A percentile compares a stretch with the other conserved stretches of the same genome.
Conservation (phyloP, 1,139 yeast species). For the Sugiyamaella neomexicana region DNA sequence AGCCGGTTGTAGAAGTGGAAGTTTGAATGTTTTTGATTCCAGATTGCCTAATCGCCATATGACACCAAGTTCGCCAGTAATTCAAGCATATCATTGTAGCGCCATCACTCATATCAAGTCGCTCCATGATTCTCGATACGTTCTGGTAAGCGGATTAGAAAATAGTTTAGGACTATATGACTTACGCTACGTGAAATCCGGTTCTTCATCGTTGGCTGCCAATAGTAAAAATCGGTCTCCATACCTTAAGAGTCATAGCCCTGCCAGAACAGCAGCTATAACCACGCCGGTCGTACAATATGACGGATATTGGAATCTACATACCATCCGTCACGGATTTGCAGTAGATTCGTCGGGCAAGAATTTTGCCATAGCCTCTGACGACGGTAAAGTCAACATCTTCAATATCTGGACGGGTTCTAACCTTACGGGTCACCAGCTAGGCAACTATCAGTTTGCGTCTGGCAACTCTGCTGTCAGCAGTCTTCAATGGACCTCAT, state of each 20-base stretch:
- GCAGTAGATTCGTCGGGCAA: slow-evolving; percentile 12
- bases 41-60: slow-evolving; percentile 16
- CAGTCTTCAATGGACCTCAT: slow-evolving; percentile 15
- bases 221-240: slow-evolving; percentile 1
- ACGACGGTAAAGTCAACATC: slow-evolving; percentile 15
- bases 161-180: slow-evolving; percentile 30
- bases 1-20: slow-evolving; percentile 28
- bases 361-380: slow-evolving; percentile 15
- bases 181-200: slow-evolving; percentile 21
- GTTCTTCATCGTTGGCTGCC: not conserved
- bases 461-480: slow-evolving; percentile 4
- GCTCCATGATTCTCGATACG: slow-evolving; percentile 19
- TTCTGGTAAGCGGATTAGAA: slow-evolving; percentile 30
- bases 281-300: slow-evolving; percentile 12
- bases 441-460: not conserved
- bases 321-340: slow-evolving; percentile 17
- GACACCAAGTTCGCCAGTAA: slow-evolving; percentile 11
- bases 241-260: not conserved
- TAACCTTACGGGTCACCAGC: slow-evolving; percentile 12
- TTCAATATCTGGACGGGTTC: slow-evolving; percentile 17
- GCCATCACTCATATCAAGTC: slow-evolving; percentile 14
- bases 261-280: not conserved
- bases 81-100: slow-evolving; percentile 9
- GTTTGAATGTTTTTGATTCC: slow-evolving; percentile 21
- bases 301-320: slow-evolving; percentile 17